Evolutionary conservation across 2,329 filamentous ascomycete species (phyloP), one percentile per base, ranked within the genome.

Genomic region (Pyrenochaeta sp.): DNA sequence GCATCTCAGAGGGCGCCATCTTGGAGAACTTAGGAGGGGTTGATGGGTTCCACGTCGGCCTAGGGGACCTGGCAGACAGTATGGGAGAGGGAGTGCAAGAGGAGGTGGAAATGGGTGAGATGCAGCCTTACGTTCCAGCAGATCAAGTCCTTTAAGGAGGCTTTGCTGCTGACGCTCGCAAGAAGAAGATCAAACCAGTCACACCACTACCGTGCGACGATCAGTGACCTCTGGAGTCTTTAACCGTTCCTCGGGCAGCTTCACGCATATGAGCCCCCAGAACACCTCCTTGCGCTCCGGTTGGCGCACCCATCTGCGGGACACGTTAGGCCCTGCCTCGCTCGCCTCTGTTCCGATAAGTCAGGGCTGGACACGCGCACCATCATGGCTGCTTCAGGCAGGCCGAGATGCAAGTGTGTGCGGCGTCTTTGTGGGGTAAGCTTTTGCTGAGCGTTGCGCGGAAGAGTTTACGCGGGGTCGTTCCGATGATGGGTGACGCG

Each of bases 1-100:
- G 59, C 63, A 64, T 65, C 35, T 53, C 52, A 11, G 64, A 68
- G 24, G 60, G 61, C 18, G 61, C 56, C 66, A 69, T 68, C 20
- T 32, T 20, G 22, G 31, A 22, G 23, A 14, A 27, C 26, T 24
- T 10, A 6, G 14, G 24, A n/a, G n/a, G n/a, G n/a, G n/a, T n/a
- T n/a, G n/a, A n/a, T n/a, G n/a, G n/a, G n/a, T n/a, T n/a, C n/a
- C n/a, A n/a, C n/a, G n/a, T n/a, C n/a, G n/a, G n/a, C n/a, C n/a
- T n/a, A n/a, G n/a, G n/a, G n/a, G n/a, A n/a, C n/a, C n/a, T n/a
- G n/a, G n/a, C n/a, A n/a, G n/a, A n/a, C n/a, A n/a, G n/a, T n/a
- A n/a, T n/a, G 28, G 34, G 15, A 21, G 35, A n/a, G 13, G 23
- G 28, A 14, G 19, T n/a, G 13, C 43, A 28, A 22, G 17, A 37